Evolutionary conservation across 371 early-diverging fungal genomes (phyloP), one percentile per base, ranked within the genome.

Genomic region (Mucor piriformis): DNA sequence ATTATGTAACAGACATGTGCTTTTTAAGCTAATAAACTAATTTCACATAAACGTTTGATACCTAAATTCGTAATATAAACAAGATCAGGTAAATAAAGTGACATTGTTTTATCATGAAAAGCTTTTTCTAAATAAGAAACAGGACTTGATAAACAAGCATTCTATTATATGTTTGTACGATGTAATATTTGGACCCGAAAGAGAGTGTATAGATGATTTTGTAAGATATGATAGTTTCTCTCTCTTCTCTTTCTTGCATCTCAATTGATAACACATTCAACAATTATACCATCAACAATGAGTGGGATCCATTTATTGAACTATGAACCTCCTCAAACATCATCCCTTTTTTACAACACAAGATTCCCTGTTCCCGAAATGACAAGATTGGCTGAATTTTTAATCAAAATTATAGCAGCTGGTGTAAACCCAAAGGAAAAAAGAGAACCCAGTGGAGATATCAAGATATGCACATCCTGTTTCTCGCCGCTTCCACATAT

Each of bases 361-460:
- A 24, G 52, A 18, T 12, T 57, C 0, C 53, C 57, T 18, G 56
- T 61, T 0, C 79, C 81, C 2, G 54, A 43, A 6, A 63, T 78
- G 20, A 57, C 48, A 12, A 32, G 27, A 3, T 56, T 74, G 0
- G 61, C 66, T 21, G 69, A 83, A 6, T 54, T 86, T 7, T 64
- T 88, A 13, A 64, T 88, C 21, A 66, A 74, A 43, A 75, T 89
- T 32, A 67, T 72, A 18, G 83, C 83, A 10, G 70, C 80, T 1
- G 83, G 84, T 7, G 57, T 85, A n/a, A 89, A 89, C 43, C 87
- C 87, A 12, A 75, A 80, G 5, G 89, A 89, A 48, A 76, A 73
- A 61, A 87, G 86, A 50, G 8, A 52, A 12, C 58, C 71, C 3
- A 1, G 50, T 40, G 75, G 75, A 25, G 71, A 72, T 23, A 29